A percentile compares a stretch with the other conserved stretches of the same genome.
These are phyloP conservation scores for Mycena sanguinolenta DNA, from an alignment of 768 basidiomycete species.

Conservation along the genomic window DNA sequence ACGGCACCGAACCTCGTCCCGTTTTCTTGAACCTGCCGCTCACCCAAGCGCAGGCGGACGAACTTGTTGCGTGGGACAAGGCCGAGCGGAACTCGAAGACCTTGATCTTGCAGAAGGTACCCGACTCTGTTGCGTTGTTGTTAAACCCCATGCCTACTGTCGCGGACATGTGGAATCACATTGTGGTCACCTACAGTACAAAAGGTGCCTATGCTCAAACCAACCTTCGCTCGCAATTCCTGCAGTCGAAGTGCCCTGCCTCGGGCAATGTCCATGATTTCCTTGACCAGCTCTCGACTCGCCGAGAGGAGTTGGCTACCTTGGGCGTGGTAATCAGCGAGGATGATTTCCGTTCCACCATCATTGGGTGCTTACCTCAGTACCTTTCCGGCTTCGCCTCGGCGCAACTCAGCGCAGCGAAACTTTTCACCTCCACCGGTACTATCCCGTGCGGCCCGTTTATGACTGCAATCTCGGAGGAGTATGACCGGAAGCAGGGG, in stretches of 20 bases:
- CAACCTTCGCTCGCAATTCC: slow-evolving; percentile 20
- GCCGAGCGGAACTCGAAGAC: slow-evolving; percentile 3
- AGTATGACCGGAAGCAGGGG: slow-evolving; percentile 37
- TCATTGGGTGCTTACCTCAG: too few species aligned
- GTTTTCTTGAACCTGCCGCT: background rate
- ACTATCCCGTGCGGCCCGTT: slow-evolving; percentile 18
- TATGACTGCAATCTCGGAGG: slow-evolving; percentile 34
- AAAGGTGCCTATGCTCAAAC: background rate
- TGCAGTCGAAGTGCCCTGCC: slow-evolving; percentile 13
- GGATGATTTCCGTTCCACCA: too few species aligned
- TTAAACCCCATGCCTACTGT: background rate
- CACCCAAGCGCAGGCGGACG: background rate
- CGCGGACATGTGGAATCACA: background rate
- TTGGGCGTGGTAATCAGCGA: too few species aligned
- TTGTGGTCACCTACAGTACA: background rate
- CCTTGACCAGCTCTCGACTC: slow-evolving; percentile 9
- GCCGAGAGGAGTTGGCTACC: background rate
- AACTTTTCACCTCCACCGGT: slow-evolving; percentile 3
- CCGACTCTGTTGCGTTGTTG: background rate
- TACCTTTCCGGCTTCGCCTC: too few species aligned
- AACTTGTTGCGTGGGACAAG: background rate
- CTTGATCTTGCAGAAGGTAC: background rate
- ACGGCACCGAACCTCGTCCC: background rate
- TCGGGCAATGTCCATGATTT: slow-evolving; percentile 27
- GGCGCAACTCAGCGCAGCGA: too few species aligned